Conservation (phyloP, 2,329 filamentous ascomycete genomes). For the Colletotrichum gloeosporioides region DNA sequence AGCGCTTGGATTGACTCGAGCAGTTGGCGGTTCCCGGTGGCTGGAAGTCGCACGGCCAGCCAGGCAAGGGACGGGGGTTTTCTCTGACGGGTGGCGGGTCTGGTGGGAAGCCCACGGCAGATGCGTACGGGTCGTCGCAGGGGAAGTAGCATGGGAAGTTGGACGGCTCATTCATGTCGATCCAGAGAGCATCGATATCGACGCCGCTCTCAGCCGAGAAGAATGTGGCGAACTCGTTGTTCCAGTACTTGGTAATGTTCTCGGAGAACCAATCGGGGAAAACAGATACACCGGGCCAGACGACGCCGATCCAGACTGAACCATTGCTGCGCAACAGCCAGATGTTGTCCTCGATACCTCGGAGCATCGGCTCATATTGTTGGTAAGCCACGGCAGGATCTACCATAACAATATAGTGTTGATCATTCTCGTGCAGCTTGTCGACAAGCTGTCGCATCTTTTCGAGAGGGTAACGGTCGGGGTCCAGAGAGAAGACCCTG, state of each 20-base stretch:
- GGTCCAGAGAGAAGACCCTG: slow-evolving; percentile 67
- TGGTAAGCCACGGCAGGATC: slow-evolving; percentile 67
- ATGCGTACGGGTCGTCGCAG: slow-evolving; percentile 44
- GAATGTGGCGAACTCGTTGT: slow-evolving; percentile 68
- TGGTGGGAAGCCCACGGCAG: slow-evolving; percentile 58
- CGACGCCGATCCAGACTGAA: slow-evolving; percentile 65
- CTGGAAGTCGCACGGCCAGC: slow-evolving; percentile 57
- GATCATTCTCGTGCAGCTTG: slow-evolving; percentile 69
- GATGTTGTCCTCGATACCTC: slow-evolving; percentile 48
- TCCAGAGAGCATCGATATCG: slow-evolving; percentile 81
- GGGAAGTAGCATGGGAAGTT: slow-evolving; percentile 32
- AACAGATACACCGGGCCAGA: slow-evolving; percentile 77
- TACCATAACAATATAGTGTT: slow-evolving; percentile 80
- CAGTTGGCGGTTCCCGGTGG: slow-evolving; percentile 14
- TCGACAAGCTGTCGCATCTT: slow-evolving; percentile 70
- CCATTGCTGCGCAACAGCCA: slow-evolving; percentile 61
- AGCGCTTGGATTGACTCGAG: slow-evolving; percentile 9
- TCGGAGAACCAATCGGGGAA: slow-evolving; percentile 81
- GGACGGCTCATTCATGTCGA: slow-evolving; percentile 66
- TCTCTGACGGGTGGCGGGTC: slow-evolving; percentile 65
- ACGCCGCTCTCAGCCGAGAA: slow-evolving; percentile 69
- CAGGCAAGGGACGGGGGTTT: slow-evolving; percentile 69
- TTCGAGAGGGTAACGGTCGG: slow-evolving; percentile 64
- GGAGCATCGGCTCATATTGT: slow-evolving; percentile 48
- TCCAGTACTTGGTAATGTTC: slow-evolving; percentile 72